phyloP scores from a whole-genome alignment of 495 filamentous ascomycete species.

The Penicillium pulvis region DNA sequence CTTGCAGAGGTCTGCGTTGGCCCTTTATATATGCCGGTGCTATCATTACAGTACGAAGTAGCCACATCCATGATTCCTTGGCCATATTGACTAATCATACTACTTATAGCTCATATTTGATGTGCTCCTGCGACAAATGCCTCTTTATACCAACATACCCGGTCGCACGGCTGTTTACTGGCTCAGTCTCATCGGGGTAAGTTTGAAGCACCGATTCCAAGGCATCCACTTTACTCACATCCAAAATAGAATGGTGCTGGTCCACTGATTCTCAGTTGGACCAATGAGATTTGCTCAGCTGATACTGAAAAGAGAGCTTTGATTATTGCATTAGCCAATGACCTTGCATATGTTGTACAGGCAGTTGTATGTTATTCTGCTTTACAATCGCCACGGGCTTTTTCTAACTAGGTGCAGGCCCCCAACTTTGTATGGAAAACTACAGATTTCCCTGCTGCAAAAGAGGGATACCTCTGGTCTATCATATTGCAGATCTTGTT shows the following conservation, averaged over 20 bases:
- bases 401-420: slow-evolving; percentile 17
- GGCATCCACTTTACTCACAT: not conserved
- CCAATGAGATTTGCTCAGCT: slow-evolving; percentile 32
- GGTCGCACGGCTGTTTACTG: slow-evolving; percentile 33
- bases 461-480: slow-evolving; percentile 36
- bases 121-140: slow-evolving; percentile 36
- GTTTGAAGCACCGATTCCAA: not conserved
- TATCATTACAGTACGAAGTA: slow-evolving; percentile 28
- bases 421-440: slow-evolving; percentile 46
- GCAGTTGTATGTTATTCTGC: slow-evolving; percentile 25
- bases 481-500: slow-evolving; percentile 31
- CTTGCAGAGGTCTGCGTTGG: slow-evolving; percentile 34
- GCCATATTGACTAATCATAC: not conserved
- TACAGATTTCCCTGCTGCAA: slow-evolving; percentile 36
- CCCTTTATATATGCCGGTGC: slow-evolving; percentile 41
- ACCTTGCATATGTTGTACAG: slow-evolving; percentile 31
- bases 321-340: slow-evolving; percentile 27
- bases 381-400: not conserved
- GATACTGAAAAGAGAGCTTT: slow-evolving; percentile 31
- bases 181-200: slow-evolving; percentile 27
- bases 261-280: slow-evolving; percentile 30
- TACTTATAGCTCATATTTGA: slow-evolving; percentile 28
- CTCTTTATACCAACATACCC: slow-evolving; percentile 35
- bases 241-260: slow-evolving; percentile 22
- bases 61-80: not conserved